Base-by-base conservation (phyloP, 139 green algal genomes). In the Limnomonas spitsbergensis region DNA sequence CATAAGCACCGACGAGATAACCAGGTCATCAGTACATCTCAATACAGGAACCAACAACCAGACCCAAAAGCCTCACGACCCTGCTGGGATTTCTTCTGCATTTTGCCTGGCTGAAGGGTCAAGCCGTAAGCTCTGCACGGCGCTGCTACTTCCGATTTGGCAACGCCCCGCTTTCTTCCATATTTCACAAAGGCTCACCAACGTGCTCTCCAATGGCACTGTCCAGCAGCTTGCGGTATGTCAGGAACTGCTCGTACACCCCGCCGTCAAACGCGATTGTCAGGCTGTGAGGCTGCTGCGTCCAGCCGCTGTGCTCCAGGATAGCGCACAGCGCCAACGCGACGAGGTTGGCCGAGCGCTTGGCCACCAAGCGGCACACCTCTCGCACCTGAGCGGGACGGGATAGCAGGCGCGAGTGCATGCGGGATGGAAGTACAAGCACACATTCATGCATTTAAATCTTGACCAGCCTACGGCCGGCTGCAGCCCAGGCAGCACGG, bases 191-290 rank as follows among this genome's bases (percentile, higher is more conserved):
- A 1, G 2, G 40, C 69, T 56, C 81, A 73, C 56, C 71, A 31
- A 76, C 52, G n/a, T 83, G 54, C 54, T 83, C 42, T 38, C 29
- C 9, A 7, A 86, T 37, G n/a, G 36, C 27, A 31, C 38, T 66
- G 29, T 27, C 0, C 69, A 89, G n/a, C 79, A 87, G 79, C 2
- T n/a, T 40, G 6, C 85, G 77, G 80, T 88, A 94, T 35, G 42
- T 66, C 1, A 2, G 14, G 52, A 89, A 94, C 14, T 90, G 82
- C 35, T 78, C 76, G 66, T 91, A 94, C 36, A 93, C 78, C 14
- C 88, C 89, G 20, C 90, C 90, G 39, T 94, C 90, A 6, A 94
- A 85, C 0, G 88, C 88, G 0, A 94, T 69, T n/a, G 85, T 83
- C n/a, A 79, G 75, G 24, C 79, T 69, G 1, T 47, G 40, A 4